Evolutionary conservation across 768 basidiomycete genomes (phyloP).

Genomic region (Lactarius pseudohatsudake): DNA sequence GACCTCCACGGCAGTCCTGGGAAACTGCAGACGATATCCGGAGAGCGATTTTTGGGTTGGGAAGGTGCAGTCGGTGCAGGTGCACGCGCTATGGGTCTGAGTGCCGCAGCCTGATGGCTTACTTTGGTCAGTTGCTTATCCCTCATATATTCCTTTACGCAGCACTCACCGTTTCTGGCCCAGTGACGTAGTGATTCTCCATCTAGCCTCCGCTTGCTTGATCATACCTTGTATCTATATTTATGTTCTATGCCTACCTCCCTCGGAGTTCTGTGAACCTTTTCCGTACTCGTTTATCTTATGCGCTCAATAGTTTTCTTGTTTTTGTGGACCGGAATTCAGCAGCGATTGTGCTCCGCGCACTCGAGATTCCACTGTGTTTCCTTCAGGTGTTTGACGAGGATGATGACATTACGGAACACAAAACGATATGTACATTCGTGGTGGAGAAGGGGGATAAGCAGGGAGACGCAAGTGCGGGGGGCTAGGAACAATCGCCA

Average conservation of each 20-base stretch:
- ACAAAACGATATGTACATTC: not conserved
- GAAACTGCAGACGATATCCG: slow-evolving; percentile 35
- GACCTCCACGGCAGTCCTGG: slow-evolving; percentile 36
- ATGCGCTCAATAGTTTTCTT: slow-evolving; percentile 2
- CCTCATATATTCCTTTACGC: not conserved
- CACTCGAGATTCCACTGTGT: not conserved
- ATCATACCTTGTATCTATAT: slow-evolving; percentile 20
- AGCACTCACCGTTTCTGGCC: slow-evolving; percentile 7
- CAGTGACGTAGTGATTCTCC: not conserved
- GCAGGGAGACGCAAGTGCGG: not conserved
- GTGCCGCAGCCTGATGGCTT: slow-evolving; percentile 31
- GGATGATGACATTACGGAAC: not conserved
- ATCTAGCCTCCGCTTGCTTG: slow-evolving; percentile 15
- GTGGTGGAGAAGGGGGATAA: not conserved
- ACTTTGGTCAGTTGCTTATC: slow-evolving; percentile 16
- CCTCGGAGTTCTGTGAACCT: not conserved
- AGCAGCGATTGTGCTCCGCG: not conserved
- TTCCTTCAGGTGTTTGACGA: not conserved
- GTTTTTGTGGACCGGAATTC: not conserved
- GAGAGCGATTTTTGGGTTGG: slow-evolving; percentile 77
- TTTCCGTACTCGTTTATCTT: slow-evolving; percentile 10
- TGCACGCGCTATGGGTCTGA: slow-evolving; percentile 76
- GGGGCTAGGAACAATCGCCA: not conserved
- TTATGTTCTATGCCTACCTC: slow-evolving; percentile 13
- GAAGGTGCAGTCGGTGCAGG: slow-evolving; percentile 75